Conservation (phyloP, 1,284 basidiomycete species). For the Kwoniella shivajii region DNA sequence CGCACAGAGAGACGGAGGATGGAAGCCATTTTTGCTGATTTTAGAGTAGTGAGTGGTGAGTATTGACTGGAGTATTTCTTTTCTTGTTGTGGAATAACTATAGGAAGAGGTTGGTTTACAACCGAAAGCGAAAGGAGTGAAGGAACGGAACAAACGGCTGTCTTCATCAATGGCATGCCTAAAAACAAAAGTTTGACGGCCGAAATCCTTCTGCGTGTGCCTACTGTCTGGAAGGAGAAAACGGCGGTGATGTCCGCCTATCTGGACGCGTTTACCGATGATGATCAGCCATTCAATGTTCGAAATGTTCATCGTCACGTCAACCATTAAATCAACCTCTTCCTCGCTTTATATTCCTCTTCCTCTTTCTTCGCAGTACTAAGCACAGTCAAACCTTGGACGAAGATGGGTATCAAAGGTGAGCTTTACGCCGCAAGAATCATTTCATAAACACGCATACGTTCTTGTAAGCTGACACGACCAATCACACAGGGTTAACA, state of each 20-base stretch:
- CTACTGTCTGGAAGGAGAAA: neutral
- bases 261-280: slow-evolving; percentile 3
- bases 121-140: neutral
- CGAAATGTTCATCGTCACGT: slow-evolving; percentile 8
- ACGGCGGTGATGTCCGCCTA: neutral
- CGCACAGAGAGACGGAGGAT: slow-evolving; percentile 47
- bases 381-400: neutral
- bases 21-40: slow-evolving; percentile 39
- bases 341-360: neutral
- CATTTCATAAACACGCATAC: neutral
- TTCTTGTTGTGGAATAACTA: neutral
- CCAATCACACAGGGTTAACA: slow-evolving; percentile 67
- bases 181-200: slow-evolving; percentile 10
- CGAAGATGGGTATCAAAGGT: slow-evolving; percentile 50
- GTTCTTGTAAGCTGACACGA: slow-evolving; percentile 1
- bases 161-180: neutral
- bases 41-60: neutral
- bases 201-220: neutral
- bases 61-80: neutral
- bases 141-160: slow-evolving; percentile 3
- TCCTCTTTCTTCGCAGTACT: neutral
- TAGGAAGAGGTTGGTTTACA: neutral
- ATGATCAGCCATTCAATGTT: slow-evolving; percentile 9
- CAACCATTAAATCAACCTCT: neutral
- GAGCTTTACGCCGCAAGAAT: neutral